Conservation (phyloP, 1,284 basidiomycete genomes). For the Ceratobasidium sp. region DNA sequence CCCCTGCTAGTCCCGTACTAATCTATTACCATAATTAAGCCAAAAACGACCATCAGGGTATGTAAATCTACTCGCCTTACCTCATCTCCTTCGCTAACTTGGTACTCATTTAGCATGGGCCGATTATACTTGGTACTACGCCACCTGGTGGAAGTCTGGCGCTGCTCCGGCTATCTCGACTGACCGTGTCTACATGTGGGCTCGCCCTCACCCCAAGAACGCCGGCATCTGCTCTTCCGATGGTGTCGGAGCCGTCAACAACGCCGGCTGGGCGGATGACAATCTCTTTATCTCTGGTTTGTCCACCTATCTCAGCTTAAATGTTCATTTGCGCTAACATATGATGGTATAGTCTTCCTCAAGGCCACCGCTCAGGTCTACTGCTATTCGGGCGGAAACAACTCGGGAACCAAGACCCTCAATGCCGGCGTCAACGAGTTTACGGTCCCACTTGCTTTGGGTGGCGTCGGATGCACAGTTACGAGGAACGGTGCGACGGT, state of each 20-base stretch:
- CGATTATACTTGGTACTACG: constrained; percentile 44
- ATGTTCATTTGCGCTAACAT: neutral
- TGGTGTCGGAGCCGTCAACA: constrained; percentile 11
- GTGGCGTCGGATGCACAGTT: constrained; percentile 29
- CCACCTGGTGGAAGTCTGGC: constrained; percentile 45
- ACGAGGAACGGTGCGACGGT: constrained; percentile 21
- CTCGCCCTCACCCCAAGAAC: constrained; percentile 59
- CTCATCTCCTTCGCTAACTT: neutral
- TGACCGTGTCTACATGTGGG: constrained; percentile 59
- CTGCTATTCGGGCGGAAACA: constrained; percentile 31
- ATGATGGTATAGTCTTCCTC: constrained; percentile 22
- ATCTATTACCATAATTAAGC: neutral
- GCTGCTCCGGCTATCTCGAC: constrained; percentile 52
- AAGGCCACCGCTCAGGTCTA: constrained; percentile 11
- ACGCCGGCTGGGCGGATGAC: constrained; percentile 25
- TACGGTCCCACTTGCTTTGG: constrained; percentile 23
- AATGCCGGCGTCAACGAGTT: constrained; percentile 37
- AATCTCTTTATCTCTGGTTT: constrained; percentile 22
- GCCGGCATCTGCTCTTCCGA: constrained; percentile 49
- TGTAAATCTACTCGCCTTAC: neutral
- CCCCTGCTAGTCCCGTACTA: neutral
- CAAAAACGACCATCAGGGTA: constrained; percentile 6
- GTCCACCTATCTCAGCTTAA: neutral
- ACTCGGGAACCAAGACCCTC: constrained; percentile 23
- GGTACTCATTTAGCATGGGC: constrained; percentile 1